Base-by-base conservation (phyloP, 495 filamentous ascomycete species). In the Xylaria cubensis region DNA sequence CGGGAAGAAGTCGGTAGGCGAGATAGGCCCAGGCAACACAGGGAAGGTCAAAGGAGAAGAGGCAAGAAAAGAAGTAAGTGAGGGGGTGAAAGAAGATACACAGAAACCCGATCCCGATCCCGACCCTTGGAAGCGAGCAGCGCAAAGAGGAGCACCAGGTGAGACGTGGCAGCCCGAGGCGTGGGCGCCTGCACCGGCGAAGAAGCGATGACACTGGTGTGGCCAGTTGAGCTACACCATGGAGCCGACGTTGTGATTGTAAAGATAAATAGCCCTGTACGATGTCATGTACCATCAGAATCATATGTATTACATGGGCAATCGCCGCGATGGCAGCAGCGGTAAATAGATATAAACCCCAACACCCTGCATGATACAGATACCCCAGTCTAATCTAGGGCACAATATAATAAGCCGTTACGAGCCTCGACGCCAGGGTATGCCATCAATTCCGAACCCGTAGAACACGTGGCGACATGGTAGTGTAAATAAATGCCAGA, bases 111-210 rank as follows among this genome's bases (percentile, higher is more conserved):
- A 82, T 51, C 79, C 86, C 6, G 34, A 36, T 29, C 26, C 26
- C 13, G 86, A 91, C 74, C 91, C 92, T 10, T 94, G 92, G 90
- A 88, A 88, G 53, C 81, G 80, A 51, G 79, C 68, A 76, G 79
- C 69, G 77, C 50, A 66, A 32, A 36, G 46, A 53, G 82, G 74
- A 76, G 86, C 80, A 0, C 90, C 92, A 17, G 85, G 93, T 34
- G 91, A 94, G 75, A 85, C 85, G 4, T 97, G 92, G 92, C 92
- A 95, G 81, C 94, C 94, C 0, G 80, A 91, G 65, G 82, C 86
- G 6, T 97, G 94, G 94, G 83, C 80, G 3, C 92, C 91, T 41
- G 71, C 82, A 62, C 51, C 78, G 56, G 72, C 77, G 1, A 76
- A 67, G 72, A 79, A 78, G 76, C 81, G 78, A 68, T 75, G 73